Evolutionary conservation across 345 rosid species (phyloP), one percentile per base, ranked within the genome.

Genomic region (Hibiscus trionum): DNA sequence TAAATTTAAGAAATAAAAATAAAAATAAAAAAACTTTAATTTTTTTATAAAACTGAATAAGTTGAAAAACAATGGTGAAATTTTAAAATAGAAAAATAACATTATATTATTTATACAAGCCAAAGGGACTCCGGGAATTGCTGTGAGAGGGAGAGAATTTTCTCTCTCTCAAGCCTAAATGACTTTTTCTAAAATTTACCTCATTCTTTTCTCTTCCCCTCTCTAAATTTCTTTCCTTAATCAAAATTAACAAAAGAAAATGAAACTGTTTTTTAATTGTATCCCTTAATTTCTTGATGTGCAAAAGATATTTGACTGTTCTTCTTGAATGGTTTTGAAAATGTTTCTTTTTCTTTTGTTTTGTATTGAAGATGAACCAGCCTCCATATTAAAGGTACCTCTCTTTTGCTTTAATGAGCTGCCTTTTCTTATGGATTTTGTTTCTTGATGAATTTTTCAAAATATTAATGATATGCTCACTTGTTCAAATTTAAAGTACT

Each of bases 111-210:
- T 49, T 67, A 61, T 15, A 57, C 46, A 68, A 69, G 75, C 80
- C 76, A 67, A 76, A 61, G 82, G 81, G 70, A 71, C 78, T 76
- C 82, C 82, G 84, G 78, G 76, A 83, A 79, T 80, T 64, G 74
- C 82, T 84, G 90, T 24, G 33, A 58, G 11, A 58, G 33, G 77
- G 66, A 67, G 55, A 68, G 76, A 68, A 47, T 56, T 53, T 44
- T 70, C 73, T 79, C 75, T 82, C 75, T 76, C 79, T 16, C 49
- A 72, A 52, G 78, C 69, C 81, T 75, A 75, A 82, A 83, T 77
- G 68, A 47, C 72, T 44, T 65, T 61, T 71, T 71, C 44, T 56
- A 56, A 56, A 56, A 7, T 56, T 56, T 8, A 64, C 73, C 79
- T 58, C 73, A 58, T 65, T 58, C 62, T 52, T 55, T 55, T 55